A percentile compares a stretch with the other conserved stretches of the same genome.
phyloP scores from a whole-genome alignment of 768 basidiomycete genomes.

The Boletales sp. region DNA sequence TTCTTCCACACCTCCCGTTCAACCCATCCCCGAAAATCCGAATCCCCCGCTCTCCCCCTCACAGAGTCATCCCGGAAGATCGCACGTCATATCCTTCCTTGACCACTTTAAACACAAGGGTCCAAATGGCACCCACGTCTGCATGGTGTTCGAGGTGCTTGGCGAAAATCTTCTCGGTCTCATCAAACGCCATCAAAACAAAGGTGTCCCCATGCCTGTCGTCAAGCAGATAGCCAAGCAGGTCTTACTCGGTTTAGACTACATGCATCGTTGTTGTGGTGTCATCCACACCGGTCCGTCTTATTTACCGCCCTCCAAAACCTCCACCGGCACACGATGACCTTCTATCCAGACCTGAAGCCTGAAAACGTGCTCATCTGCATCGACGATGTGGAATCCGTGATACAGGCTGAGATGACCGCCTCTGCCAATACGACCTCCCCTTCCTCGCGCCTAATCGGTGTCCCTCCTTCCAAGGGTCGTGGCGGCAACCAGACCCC shows the following conservation, averaged over 20 bases:
- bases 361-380: conserved; percentile 97
- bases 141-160: conserved; percentile 99
- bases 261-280: conserved; percentile 96
- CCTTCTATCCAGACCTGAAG: conserved; percentile 67
- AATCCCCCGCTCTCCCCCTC: conserved; percentile 51
- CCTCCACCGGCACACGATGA: conserved; percentile 3
- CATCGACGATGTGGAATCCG: conserved; percentile 94
- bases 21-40: conserved; percentile 46
- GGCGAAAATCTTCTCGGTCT: conserved; percentile 95
- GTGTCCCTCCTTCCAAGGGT: conserved; percentile 90
- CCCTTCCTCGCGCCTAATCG: conserved; percentile 66
- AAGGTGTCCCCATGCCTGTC: conserved; percentile 90
- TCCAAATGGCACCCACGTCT: conserved; percentile 95
- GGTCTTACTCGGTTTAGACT: conserved; percentile 90
- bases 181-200: conserved; percentile 98
- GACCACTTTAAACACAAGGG: conserved; percentile 98
- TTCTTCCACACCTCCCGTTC: conserved; percentile 58
- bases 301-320: neutral
- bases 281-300: conserved; percentile 88
- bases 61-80: conserved; percentile 79
- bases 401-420: conserved; percentile 81
- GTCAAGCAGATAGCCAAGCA: conserved; percentile 98
- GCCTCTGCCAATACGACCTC: conserved; percentile 32
- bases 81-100: conserved; percentile 95
- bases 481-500: conserved; percentile 97